These are phyloP conservation scores for Platanthera zijinensis DNA, from an alignment of 106 monocot species.

Conservation along the genomic window DNA sequence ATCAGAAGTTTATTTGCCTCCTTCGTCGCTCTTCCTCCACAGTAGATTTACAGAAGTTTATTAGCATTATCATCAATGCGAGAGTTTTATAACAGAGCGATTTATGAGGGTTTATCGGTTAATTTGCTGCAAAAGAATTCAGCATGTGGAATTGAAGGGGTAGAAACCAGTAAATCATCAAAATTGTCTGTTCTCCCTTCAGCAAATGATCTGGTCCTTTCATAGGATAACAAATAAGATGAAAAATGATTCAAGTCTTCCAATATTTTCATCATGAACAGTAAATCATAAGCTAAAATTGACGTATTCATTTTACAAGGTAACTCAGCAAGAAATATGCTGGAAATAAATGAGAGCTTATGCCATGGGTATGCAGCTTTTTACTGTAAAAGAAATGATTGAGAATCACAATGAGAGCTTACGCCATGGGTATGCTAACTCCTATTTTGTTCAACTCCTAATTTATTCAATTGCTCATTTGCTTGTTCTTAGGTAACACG, in stretches of 20 bases:
- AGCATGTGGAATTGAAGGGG: slow-evolving; percentile 37
- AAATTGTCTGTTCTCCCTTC: slow-evolving; percentile 38
- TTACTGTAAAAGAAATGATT: slow-evolving; percentile 16
- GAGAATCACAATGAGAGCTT: slow-evolving; percentile 1
- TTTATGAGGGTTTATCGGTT: slow-evolving; percentile 35
- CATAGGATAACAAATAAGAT: slow-evolving; percentile 34
- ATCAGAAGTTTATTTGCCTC: too few relatives aligned
- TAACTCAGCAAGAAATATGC: slow-evolving; percentile 41
- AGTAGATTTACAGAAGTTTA: too few relatives aligned
- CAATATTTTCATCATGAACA: slow-evolving; percentile 64
- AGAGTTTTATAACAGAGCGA: too few relatives aligned
- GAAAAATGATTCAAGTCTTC: slow-evolving; percentile 57
- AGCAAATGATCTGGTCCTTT: slow-evolving; percentile 41
- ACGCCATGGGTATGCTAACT: too few relatives aligned
- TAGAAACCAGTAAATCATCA: slow-evolving; percentile 25
- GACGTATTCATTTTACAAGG: slow-evolving; percentile 51
- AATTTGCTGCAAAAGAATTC: slow-evolving; percentile 68
- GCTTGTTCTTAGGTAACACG: too few relatives aligned
- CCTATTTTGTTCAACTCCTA: too few relatives aligned
- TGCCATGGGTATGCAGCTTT: slow-evolving; percentile 21
- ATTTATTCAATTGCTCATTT: too few relatives aligned
- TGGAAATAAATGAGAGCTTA: slow-evolving; percentile 47
- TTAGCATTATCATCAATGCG: too few relatives aligned
- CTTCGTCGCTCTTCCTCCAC: too few relatives aligned
- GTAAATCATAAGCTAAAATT: slow-evolving; percentile 55